phyloP scores from a whole-genome alignment of 345 rosid genomes.

The Bruguiera parviflora region DNA sequence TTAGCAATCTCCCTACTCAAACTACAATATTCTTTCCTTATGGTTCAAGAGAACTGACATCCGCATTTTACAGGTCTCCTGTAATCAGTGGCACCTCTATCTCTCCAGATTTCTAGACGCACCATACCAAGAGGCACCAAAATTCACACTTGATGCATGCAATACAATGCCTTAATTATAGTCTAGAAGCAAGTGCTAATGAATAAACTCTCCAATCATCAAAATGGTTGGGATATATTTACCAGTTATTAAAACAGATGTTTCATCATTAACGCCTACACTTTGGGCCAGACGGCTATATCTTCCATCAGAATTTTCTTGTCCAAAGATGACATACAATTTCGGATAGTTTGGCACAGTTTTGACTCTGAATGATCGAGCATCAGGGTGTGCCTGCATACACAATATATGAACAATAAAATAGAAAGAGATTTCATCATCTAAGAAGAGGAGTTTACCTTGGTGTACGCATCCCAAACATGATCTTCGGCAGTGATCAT shows the following conservation, averaged over 20 bases:
- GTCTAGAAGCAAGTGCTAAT: not conserved
- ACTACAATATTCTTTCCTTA: not conserved
- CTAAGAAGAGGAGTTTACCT: slow-evolving; percentile 37
- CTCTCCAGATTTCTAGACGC: not conserved
- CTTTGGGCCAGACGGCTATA: slow-evolving; percentile 62
- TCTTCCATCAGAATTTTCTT: slow-evolving; percentile 57
- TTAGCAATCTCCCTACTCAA: not conserved
- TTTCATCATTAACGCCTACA: slow-evolving; percentile 33
- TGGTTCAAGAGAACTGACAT: not conserved
- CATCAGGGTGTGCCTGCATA: slow-evolving; percentile 80
- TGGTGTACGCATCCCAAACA: slow-evolving; percentile 64
- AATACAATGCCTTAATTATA: not conserved
- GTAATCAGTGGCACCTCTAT: not conserved
- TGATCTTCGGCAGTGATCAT: slow-evolving; percentile 77
- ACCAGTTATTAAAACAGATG: slow-evolving; percentile 49
- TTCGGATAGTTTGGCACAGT: slow-evolving; percentile 72
- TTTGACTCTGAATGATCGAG: slow-evolving; percentile 76
- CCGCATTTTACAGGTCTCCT: not conserved
- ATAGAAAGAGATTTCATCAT: slow-evolving; percentile 9
- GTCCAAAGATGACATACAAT: slow-evolving; percentile 65
- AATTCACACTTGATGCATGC: not conserved
- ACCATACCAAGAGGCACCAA: not conserved
- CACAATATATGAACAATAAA: slow-evolving; percentile 21
- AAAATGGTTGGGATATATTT: slow-evolving; percentile 20
- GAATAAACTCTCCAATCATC: slow-evolving; percentile 3